These are phyloP conservation scores for Mucor piriformis DNA, from an alignment of 371 early-diverging fungal genomes.

Conservation along the genomic window DNA sequence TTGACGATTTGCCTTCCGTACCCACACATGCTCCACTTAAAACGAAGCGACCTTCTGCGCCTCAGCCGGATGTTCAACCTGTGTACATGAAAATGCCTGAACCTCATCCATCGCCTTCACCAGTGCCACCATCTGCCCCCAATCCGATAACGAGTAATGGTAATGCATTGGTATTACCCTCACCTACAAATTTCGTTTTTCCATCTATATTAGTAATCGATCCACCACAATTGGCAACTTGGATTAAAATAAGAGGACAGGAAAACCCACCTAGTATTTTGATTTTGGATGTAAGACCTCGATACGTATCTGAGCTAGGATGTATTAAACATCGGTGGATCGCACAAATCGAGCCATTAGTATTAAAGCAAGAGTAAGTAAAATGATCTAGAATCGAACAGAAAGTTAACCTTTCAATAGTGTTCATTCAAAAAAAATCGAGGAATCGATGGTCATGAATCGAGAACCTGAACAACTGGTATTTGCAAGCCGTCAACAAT, in stretches of 20 bases:
- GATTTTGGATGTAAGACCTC: slow-evolving; percentile 83
- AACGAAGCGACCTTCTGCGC: neutral
- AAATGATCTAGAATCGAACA: neutral
- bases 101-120: slow-evolving; percentile 10
- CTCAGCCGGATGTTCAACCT: neutral
- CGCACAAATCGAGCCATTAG: slow-evolving; percentile 74
- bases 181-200: slow-evolving; percentile 25
- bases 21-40: slow-evolving; percentile 21
- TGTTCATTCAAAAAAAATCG: slow-evolving; percentile 10
- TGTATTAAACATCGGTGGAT: slow-evolving; percentile 72
- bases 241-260: slow-evolving; percentile 28
- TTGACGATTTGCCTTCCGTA: slow-evolving; percentile 16
- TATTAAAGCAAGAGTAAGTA: slow-evolving; percentile 57
- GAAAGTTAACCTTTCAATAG: neutral
- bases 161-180: neutral
- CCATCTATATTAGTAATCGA: slow-evolving; percentile 34
- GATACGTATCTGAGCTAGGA: slow-evolving; percentile 67
- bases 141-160: neutral
- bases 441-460: slow-evolving; percentile 31
- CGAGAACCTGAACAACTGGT: slow-evolving; percentile 53
- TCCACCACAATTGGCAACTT: slow-evolving; percentile 46
- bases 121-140: neutral
- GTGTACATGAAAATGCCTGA: slow-evolving; percentile 24
- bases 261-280: slow-evolving; percentile 57
- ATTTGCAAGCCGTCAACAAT: slow-evolving; percentile 69